A percentile compares a stretch with the other conserved stretches of the same genome.
These are phyloP conservation scores for Skeletonema menzelii DNA, from an alignment of 108 stramenopile genomes.

Conservation along the genomic window DNA sequence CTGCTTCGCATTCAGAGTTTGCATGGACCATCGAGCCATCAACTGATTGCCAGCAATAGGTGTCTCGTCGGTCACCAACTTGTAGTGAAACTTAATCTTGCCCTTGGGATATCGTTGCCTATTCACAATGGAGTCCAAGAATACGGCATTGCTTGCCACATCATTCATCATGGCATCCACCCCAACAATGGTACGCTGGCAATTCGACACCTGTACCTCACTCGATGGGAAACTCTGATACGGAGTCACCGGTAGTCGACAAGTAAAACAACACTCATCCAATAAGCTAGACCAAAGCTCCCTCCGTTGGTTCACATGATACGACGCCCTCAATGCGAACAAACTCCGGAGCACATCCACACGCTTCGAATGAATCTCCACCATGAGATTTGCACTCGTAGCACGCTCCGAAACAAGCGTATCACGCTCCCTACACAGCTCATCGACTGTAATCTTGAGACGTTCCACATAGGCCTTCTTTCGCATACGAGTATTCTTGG, in stretches of 20 bases:
- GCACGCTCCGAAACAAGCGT: conserved; percentile 74
- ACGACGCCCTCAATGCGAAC: conserved; percentile 72
- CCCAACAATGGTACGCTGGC: conserved; percentile 90
- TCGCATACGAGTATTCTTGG: conserved; percentile 93
- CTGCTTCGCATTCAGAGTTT: conserved; percentile 83
- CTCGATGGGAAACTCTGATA: conserved; percentile 93
- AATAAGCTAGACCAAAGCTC: conserved; percentile 84
- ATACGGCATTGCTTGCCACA: conserved; percentile 85
- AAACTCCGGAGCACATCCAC: conserved; percentile 84
- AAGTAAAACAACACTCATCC: conserved; percentile 86
- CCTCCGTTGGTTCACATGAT: conserved; percentile 64
- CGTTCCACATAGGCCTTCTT: conserved; percentile 96
- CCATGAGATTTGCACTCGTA: conserved; percentile 68
- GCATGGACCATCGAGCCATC: conserved; percentile 95
- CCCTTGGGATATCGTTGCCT: conserved; percentile 67
- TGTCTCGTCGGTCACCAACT: conserved; percentile 85
- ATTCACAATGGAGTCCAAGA: conserved; percentile 83
- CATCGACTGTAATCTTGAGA: conserved; percentile 90
- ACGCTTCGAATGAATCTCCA: conserved; percentile 83
- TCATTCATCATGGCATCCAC: conserved; percentile 96
- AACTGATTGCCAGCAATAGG: conserved; percentile 89
- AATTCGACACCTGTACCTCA: conserved; percentile 89
- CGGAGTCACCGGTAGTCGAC: conserved; percentile 88
- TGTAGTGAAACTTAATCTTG: conserved; percentile 86
- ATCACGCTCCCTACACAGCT: conserved; percentile 85